Evolutionary conservation across 2,329 filamentous ascomycete species (phyloP).

Genomic region (Colletotrichum caudatum): DNA sequence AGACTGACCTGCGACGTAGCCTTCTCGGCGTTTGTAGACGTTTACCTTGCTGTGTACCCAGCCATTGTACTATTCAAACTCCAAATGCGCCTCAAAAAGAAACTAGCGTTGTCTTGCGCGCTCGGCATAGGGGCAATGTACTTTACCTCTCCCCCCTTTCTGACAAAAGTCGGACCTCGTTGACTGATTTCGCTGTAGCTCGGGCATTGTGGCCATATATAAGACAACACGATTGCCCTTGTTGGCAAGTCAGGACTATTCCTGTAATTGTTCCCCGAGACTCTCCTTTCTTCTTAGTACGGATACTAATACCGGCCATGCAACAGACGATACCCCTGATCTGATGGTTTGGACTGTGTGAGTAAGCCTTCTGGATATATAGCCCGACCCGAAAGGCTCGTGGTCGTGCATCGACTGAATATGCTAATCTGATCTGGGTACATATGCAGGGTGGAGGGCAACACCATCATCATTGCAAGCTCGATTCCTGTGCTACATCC

Average conservation of each 20-base stretch:
- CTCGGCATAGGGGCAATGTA: slow-evolving; percentile 56
- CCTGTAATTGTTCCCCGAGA: slow-evolving; percentile 36
- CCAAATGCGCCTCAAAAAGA: slow-evolving; percentile 55
- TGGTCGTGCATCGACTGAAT: background rate
- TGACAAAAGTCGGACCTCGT: background rate
- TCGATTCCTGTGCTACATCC: slow-evolving; percentile 52
- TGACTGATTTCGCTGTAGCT: slow-evolving; percentile 27
- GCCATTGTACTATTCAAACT: slow-evolving; percentile 52
- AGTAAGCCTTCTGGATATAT: slow-evolving; percentile 9
- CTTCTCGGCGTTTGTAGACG: slow-evolving; percentile 53
- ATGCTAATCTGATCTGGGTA: background rate
- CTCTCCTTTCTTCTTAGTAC: background rate
- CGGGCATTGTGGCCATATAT: slow-evolving; percentile 48
- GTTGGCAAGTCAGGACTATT: slow-evolving; percentile 44
- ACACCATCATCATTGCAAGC: slow-evolving; percentile 52
- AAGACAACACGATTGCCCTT: slow-evolving; percentile 53
- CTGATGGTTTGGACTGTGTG: slow-evolving; percentile 61
- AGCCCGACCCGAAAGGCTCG: background rate
- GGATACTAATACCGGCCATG: background rate
- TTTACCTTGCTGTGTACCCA: slow-evolving; percentile 59
- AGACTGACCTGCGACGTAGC: slow-evolving; percentile 40
- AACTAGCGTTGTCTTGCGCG: slow-evolving; percentile 53
- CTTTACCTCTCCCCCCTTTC: background rate
- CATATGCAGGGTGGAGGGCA: slow-evolving; percentile 48
- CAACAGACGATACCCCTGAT: slow-evolving; percentile 53